Evolutionary conservation across 352 stramenopile genomes (phyloP).

Genomic region (Phytophthora lateralis): DNA sequence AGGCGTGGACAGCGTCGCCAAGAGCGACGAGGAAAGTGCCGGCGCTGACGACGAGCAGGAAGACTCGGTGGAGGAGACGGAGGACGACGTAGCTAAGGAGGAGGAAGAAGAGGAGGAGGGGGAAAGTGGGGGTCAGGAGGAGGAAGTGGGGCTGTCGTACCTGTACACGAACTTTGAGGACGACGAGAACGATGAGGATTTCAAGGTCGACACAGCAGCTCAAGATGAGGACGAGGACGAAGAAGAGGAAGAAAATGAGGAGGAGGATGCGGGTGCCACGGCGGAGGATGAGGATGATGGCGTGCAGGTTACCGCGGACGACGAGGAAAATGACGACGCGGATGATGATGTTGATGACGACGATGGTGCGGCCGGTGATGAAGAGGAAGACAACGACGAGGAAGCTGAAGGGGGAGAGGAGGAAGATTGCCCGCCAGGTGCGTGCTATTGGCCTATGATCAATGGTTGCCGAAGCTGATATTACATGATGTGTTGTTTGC

Average conservation of each 20-base stretch:
- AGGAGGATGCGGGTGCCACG: constrained; percentile 33
- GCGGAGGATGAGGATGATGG: constrained; percentile 26
- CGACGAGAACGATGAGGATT: constrained; percentile 51
- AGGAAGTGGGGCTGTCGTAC: constrained; percentile 66
- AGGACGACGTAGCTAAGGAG: constrained; percentile 40
- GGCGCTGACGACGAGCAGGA: constrained; percentile 40
- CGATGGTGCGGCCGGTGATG: constrained; percentile 7
- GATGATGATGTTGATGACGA: constrained; percentile 30
- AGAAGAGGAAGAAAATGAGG: constrained; percentile 49
- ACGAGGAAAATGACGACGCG: constrained; percentile 40
- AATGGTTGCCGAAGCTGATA: not conserved
- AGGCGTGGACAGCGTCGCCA: constrained; percentile 20
- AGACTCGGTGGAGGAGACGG: constrained; percentile 38
- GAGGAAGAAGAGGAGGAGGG: constrained; percentile 32
- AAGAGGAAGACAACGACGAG: constrained; percentile 11
- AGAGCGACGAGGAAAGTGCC: constrained; percentile 30
- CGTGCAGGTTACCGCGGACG: constrained; percentile 41
- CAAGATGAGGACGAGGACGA: constrained; percentile 57
- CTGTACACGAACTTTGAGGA: constrained; percentile 74
- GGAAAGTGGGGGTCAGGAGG: constrained; percentile 32
- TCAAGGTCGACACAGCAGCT: constrained; percentile 29
- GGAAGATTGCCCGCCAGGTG: constrained; percentile 56
- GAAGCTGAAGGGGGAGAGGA: constrained; percentile 25
- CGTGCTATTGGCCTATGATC: constrained; percentile 9
- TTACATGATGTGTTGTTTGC: not conserved